Conservation (phyloP, 1,284 basidiomycete species). For the Sporisorium graminicola region DNA sequence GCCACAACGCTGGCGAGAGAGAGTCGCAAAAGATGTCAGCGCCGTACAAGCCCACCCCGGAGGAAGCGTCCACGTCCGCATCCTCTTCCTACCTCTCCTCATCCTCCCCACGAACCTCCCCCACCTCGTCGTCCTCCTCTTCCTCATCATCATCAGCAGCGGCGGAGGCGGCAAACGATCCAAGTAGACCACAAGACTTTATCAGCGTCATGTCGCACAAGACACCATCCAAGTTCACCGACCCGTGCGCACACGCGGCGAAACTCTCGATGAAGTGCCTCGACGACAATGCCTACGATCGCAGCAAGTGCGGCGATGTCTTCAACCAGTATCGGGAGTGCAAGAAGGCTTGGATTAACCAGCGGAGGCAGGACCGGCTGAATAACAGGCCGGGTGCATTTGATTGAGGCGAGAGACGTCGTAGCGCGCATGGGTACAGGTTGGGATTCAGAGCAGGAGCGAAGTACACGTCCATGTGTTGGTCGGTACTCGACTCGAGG, state of each 20-base stretch:
- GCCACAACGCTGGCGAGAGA: no score
- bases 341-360: conserved; percentile 61
- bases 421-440: no score
- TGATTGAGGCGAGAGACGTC: conserved; percentile 29
- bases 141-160: background rate
- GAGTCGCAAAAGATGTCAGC: no score
- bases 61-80: conserved; percentile 13
- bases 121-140: background rate
- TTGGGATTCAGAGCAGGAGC: no score
- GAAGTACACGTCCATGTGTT: no score
- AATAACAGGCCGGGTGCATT: conserved; percentile 54
- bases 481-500: no score
- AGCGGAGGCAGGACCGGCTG: conserved; percentile 53
- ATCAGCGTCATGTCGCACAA: conserved; percentile 57
- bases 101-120: conserved; percentile 20
- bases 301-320: conserved; percentile 58
- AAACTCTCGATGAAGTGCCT: conserved; percentile 66
- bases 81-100: conserved; percentile 32
- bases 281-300: conserved; percentile 63
- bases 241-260: conserved; percentile 66
- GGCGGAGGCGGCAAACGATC: conserved; percentile 12
- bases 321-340: conserved; percentile 65
- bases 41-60: conserved; percentile 28
- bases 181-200: conserved; percentile 49
- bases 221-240: conserved; percentile 59